phyloP scores from a whole-genome alignment of 2,329 filamentous ascomycete species.

The Macrophomina phaseolina region DNA sequence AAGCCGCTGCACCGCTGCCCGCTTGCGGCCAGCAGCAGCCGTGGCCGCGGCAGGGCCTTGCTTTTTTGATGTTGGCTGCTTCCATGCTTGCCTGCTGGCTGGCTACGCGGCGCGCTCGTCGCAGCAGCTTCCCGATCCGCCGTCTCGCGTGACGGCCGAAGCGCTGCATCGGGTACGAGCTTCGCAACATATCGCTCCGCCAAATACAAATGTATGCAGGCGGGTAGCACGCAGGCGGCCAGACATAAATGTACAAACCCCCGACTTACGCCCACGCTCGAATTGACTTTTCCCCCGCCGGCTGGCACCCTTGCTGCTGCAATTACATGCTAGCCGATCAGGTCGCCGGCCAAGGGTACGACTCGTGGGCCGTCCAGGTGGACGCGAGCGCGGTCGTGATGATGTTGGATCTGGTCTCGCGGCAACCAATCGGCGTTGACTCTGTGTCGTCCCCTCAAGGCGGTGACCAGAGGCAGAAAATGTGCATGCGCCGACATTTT shows the following conservation, averaged over 20 bases:
- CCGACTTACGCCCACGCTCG: no score
- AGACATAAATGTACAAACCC: no score
- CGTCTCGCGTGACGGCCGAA: constrained; percentile 5
- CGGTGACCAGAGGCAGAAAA: background rate
- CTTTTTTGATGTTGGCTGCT: background rate
- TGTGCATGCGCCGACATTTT: constrained; percentile 14
- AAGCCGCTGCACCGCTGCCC: constrained; percentile 7
- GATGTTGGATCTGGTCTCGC: background rate
- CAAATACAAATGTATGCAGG: background rate
- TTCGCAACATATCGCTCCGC: background rate
- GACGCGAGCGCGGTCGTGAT: constrained; percentile 9
- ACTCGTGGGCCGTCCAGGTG: background rate
- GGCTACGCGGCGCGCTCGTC: background rate
- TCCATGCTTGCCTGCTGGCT: background rate
- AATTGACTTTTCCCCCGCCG: no score
- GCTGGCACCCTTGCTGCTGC: background rate
- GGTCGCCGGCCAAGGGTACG: background rate
- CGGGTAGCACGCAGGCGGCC: background rate
- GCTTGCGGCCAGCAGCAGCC: constrained; percentile 5
- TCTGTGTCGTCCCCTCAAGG: background rate
- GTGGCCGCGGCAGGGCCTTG: background rate
- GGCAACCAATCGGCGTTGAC: background rate
- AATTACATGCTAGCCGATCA: background rate
- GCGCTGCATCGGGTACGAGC: constrained; percentile 1
- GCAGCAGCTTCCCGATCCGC: constrained; percentile 7